Base-by-base conservation (phyloP, 495 filamentous ascomycete species). In the Penicillium waksmanii region DNA sequence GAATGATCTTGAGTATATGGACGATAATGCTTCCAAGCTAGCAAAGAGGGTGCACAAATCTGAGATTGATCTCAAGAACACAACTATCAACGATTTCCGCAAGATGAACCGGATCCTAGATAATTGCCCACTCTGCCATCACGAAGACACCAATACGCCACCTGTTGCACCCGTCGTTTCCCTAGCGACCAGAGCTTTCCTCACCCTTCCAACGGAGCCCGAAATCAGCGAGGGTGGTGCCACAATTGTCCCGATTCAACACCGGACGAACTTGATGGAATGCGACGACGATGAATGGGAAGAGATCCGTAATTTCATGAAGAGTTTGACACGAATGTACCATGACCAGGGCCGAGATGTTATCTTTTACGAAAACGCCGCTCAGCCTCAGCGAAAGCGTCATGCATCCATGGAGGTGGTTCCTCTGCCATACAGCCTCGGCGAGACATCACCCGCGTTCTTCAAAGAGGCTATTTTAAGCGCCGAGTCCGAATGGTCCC, bases 231-330 rank as follows among this genome's bases (percentile, higher is more conserved):
- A 88, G 36, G 90, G 92, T 31, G 88, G 92, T 35, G 91, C 93
- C 11, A 84, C 91, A 35, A 96, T 98, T 63, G 88, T 94, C 10
- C 95, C 95, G 21, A 89, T 96, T 50, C 87, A 90, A 70, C 95
- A 98, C 71, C 88, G 88, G 44, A 85, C 82, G 33, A 98, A 98
- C 69, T 85, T 98, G 12, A 80, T 98, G 21, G 95, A 97, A 74
- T 98, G 96, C 69, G 96, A 98, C 69, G 96, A 98, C 68, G 96
- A 98, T 66, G 95, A 98, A 72, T 98, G 96, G 95, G 95, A 98
- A 65, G 95, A 98, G 69, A 91, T 98, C 40, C 88, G 93, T 46
- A 98, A 98, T 73, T 98, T 98, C 74, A 98, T 98, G 93, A 98
- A 98, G 77, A 89, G 85, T 67, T 83, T 98, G 33, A 97, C 88